Base-by-base conservation (phyloP, 495 filamentous ascomycete genomes). In the Neurospora sp. region DNA sequence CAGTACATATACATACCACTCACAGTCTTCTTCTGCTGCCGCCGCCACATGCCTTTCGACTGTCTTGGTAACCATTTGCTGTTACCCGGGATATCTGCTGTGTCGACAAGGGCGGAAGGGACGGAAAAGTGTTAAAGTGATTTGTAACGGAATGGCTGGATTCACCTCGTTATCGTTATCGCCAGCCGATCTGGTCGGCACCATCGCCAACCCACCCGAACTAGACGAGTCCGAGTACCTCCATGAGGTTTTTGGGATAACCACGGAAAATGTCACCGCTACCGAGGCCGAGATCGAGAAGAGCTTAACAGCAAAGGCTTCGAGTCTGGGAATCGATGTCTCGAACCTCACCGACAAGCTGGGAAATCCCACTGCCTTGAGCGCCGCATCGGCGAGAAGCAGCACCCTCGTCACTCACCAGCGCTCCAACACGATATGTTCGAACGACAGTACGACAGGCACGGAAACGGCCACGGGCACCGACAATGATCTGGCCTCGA, bases 241-340 rank as follows among this genome's bases (percentile, higher is more conserved):
- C 38, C 75, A 71, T 38, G 81, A 86, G 74, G 86, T 88, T 46
- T 73, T 88, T 37, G 82, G 78, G 39, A 77, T 66, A 66, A 16
- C 54, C 12, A 66, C 27, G 1, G 14, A 81, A 10, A 72, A 81
- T n/a, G 69, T 71, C 69, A 80, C 78, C 41, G 72, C 74, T 23
- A 80, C 83, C 46, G 85, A 86, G 73, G 81, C 74, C 9, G 79
- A 84, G 12, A 69, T 85, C 35, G 80, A 87, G 69, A 71, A 79
- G 48, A 74, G 76, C 46, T 75, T 87, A 41, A 71, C 78, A 10
- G 73, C 74, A 41, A 84, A 82, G 74, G 86, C 86, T 3, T 73
- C 74, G 35, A 78, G 75, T 12, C 75, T 86, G 70, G 84, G 84
- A 37, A 85, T 88, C 54, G 75, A 81, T 27, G 73, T 85, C 54